Percentiles rank a stretch among this genome's conserved stretches.
phyloP scores from a whole-genome alignment of 768 basidiomycete species.

The Leucocoprinus sp. region DNA sequence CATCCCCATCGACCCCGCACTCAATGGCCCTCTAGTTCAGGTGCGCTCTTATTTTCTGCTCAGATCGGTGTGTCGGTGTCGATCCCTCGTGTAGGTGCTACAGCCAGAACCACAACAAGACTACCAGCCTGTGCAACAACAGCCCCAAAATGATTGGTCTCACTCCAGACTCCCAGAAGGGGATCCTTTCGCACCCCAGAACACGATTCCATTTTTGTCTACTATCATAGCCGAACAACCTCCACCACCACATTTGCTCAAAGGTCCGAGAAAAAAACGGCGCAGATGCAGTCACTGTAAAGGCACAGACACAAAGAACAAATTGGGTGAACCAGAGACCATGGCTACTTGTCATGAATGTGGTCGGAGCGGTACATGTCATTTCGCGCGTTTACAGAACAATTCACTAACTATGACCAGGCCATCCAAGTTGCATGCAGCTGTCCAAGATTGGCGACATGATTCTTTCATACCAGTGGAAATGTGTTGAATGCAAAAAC shows the following conservation, averaged over 20 bases:
- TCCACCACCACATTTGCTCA: constrained; percentile 30
- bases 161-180: constrained; percentile 60
- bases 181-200: constrained; percentile 73
- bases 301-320: constrained; percentile 56
- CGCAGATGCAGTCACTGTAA: constrained; percentile 70
- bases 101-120: too few species aligned
- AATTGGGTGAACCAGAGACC: constrained; percentile 43
- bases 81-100: too few species aligned
- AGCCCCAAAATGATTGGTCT: constrained; percentile 54
- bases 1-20: constrained; percentile 79
- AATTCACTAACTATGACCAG: constrained; percentile 28
- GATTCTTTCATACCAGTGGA: constrained; percentile 74
- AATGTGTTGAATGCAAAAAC: constrained; percentile 85
- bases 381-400: constrained; percentile 3
- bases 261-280: constrained; percentile 31
- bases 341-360: constrained; percentile 81
- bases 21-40: constrained; percentile 29
- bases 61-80: too few species aligned
- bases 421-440: constrained; percentile 83
- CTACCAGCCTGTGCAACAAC: too few species aligned
- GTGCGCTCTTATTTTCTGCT: background rate
- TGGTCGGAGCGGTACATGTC: constrained; percentile 62
- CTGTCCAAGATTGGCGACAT: constrained; percentile 47
- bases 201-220: constrained; percentile 41
- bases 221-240: constrained; percentile 28